Base-by-base conservation (phyloP, 176 grass and related monocot species). In the Carex pumila region DNA sequence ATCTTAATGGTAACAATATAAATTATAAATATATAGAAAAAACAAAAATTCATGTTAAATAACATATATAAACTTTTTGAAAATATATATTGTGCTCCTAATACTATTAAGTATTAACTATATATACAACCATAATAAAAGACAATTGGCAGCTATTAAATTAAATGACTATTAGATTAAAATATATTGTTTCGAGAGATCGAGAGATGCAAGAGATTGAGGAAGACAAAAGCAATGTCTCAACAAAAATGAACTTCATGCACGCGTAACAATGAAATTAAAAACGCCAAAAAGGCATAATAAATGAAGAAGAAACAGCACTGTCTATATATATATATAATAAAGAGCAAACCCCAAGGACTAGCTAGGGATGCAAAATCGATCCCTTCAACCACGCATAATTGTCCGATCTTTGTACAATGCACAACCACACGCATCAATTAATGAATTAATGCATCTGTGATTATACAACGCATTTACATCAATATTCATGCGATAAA, bases 311-410 rank as follows among this genome's bases (percentile, higher is more conserved):
- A 31, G 50, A 77, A 43, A 39, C 18, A 62, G 21, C 21, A 62
- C 21, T 22, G 21, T 60, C 19, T 62, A 62, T 22, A 62, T 22
- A 25, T n/a, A n/a, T n/a, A 62, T 25, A 25, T 0, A 25, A 25
- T 25, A 25, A 25, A 62, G 19, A 62, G 8, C 60, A 62, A 25
- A 6, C 19, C 60, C 19, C 60, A 22, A 62, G 60, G 60, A 62
- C n/a, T 62, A 62, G 60, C n/a, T 62, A 62, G 60, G n/a, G 8
- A 62, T 62, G 8, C 60, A 50, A 62, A 11, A 19, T n/a, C n/a
- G n/a, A n/a, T 12, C 39, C 73, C 73, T 54, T 77, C 73, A 77
- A 77, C 73, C 73, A 77, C 73, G 50, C 73, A 77, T 56, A 77
- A 77, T 77, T 77, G 47, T 77, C 73, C 73, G 73, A 56, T 77